These are phyloP conservation scores for Silene noctiflora DNA, from an alignment of 179 eudicot genomes.

Conservation along the genomic window DNA sequence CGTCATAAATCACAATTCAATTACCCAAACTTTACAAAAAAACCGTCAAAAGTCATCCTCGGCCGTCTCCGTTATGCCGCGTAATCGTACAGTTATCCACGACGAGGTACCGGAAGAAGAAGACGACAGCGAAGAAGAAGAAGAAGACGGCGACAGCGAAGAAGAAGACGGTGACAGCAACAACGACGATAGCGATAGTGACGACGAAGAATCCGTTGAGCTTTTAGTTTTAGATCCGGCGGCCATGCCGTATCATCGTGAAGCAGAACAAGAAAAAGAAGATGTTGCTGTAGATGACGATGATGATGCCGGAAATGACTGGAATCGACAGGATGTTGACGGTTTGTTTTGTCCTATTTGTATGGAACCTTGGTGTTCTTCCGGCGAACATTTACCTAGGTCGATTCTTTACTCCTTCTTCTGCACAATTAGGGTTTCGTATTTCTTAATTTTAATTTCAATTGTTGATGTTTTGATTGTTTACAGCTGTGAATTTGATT, in stretches of 20 bases:
- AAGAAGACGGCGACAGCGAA: background rate
- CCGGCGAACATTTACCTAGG: constrained; percentile 59
- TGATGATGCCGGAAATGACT: constrained; percentile 18
- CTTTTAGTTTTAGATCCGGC: background rate
- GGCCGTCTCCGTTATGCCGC: constrained; percentile 1
- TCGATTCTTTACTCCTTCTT: constrained; percentile 14
- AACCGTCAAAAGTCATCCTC: background rate
- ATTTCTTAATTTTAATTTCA: background rate
- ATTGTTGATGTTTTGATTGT: background rate
- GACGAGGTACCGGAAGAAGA: background rate
- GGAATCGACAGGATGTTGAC: constrained; percentile 44
- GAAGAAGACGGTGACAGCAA: background rate
- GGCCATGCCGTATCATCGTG: background rate
- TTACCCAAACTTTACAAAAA: background rate
- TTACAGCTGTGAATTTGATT: background rate
- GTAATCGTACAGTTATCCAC: background rate
- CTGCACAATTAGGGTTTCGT: constrained; percentile 10
- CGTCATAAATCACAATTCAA: too few species aligned
- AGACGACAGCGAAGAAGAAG: background rate
- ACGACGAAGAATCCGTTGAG: background rate
- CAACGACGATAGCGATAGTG: background rate
- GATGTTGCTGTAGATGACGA: background rate
- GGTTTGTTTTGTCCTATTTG: constrained; percentile 60
- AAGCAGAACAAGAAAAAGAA: background rate
- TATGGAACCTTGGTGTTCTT: constrained; percentile 52